phyloP scores from a whole-genome alignment of 1,284 basidiomycete species.

The Bondarzewia mesenterica region DNA sequence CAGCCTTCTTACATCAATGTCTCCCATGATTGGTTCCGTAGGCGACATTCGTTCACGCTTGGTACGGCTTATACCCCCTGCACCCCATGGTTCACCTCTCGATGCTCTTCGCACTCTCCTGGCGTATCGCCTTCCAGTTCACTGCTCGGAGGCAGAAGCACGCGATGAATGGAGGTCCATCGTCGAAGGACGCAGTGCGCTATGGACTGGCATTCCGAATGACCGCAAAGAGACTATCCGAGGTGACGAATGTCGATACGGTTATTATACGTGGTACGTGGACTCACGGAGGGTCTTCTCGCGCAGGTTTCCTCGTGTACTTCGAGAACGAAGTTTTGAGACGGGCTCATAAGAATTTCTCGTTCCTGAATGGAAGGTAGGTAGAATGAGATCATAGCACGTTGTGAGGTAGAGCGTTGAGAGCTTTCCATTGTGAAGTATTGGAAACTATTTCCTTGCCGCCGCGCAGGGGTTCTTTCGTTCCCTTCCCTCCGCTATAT shows the following conservation, averaged over 20 bases:
- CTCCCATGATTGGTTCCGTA: constrained; percentile 16
- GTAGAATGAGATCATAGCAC: constrained; percentile 5
- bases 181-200: constrained; percentile 77
- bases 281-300: background rate
- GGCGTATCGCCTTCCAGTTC: constrained; percentile 71
- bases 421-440: constrained; percentile 41
- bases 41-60: constrained; percentile 81
- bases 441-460: constrained; percentile 87
- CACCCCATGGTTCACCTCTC: constrained; percentile 48
- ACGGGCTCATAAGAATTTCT: constrained; percentile 87
- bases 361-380: constrained; percentile 80
- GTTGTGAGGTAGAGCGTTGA: constrained; percentile 14
- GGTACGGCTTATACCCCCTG: constrained; percentile 69
- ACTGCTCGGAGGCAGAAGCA: constrained; percentile 65
- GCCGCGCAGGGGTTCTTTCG: constrained; percentile 83
- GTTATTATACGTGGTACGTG: background rate
- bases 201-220: constrained; percentile 87
- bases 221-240: constrained; percentile 90
- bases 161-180: constrained; percentile 88
- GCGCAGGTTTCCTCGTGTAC: constrained; percentile 77
- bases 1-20: background rate
- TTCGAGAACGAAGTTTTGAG: constrained; percentile 85
- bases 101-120: constrained; percentile 71
- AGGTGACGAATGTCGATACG: constrained; percentile 34
- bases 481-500: constrained; percentile 89